Base-by-base conservation (phyloP, 2,329 filamentous ascomycete genomes). In the Knoxdaviesia proteae region DNA sequence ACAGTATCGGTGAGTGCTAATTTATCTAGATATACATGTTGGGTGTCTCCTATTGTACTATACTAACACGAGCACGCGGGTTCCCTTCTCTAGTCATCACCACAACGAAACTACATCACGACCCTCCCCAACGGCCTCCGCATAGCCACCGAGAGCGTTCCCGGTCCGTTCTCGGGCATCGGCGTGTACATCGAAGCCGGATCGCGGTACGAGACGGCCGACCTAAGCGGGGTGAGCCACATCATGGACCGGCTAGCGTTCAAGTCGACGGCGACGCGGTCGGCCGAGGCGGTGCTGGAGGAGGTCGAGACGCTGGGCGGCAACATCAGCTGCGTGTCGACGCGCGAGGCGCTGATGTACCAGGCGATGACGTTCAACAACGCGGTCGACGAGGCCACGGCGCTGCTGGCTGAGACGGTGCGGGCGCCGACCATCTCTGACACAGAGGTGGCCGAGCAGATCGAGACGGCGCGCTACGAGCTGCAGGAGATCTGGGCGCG, bases 401-500 rank as follows among this genome's bases (percentile, higher is more conserved):
- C 70, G 32, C 63, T 98, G 11, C 72, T 98, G 36, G 88, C 90
- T 46, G 90, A 98, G 59, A 96, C 90, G 33, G 92, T 98, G 48
- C 80, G 84, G 45, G 74, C 92, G 50, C 84, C 90, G 5, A 60
- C 70, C 44, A 80, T 96, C 50, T 92, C 84, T 6, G 80, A 92
- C 31, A 75, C 83, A 20, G 90, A 98, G 60, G 82, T 98, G 1
- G 62, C 70, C 20, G 76, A 86, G 57, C 90, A 98, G 62, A 66
- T 98, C 29, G 76, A 82, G 56, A 96, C 88, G 6, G 90, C 88
- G 6, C 76, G 87, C 42, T 98, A 96, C 56, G 90, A 98, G 62
- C 90, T 98, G 57, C 76, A 77, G 30, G 90, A 96, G 65, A 96
- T 98, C 44, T 98, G 90, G 90, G 80, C 80, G 52, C 96, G 93